Base-by-base conservation (phyloP, 2,329 filamentous ascomycete species). In the Colletotrichum tanaceti region DNA sequence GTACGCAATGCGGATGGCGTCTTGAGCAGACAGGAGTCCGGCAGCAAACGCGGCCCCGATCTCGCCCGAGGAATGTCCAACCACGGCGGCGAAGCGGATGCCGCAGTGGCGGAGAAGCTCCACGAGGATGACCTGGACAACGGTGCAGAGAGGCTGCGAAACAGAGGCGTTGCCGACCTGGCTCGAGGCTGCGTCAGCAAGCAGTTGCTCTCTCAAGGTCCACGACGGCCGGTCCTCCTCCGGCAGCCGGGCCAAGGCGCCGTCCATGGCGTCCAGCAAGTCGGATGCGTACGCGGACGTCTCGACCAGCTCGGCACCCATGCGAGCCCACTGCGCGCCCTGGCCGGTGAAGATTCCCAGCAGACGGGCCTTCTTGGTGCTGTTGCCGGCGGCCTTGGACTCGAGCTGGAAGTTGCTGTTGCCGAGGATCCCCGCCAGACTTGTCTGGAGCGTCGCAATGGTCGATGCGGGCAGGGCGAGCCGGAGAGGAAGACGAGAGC, bases 1-100 rank as follows among this genome's bases (percentile, higher is more conserved):
- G n/a, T n/a, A n/a, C n/a, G n/a, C n/a, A n/a, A n/a, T n/a, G n/a
- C n/a, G n/a, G n/a, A n/a, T n/a, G n/a, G n/a, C n/a, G n/a, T n/a
- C n/a, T n/a, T n/a, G n/a, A n/a, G n/a, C n/a, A n/a, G n/a, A n/a
- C n/a, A n/a, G n/a, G n/a, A n/a, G n/a, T n/a, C n/a, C n/a, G n/a
- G n/a, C n/a, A n/a, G n/a, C n/a, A n/a, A n/a, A n/a, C n/a, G n/a
- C 85, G 0, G 84, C 84, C 0, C 74, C 83, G 18, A 86, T 85
- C 70, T 86, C 84, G 2, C 84, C 84, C 0, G 81, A 83, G 0
- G 83, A 85, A 71, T 86, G 84, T 2, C 84, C 84, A 3, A 84
- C 77, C 0, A 83, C 81, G 1, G 76, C 77, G 2, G 67, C 44
- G 6, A 81, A 77, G 0, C 59, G 52, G 20, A 85, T 63, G 3